Evolutionary conservation across 305 asterid species (phyloP).

Genomic region (Fraxinus baroniana): DNA sequence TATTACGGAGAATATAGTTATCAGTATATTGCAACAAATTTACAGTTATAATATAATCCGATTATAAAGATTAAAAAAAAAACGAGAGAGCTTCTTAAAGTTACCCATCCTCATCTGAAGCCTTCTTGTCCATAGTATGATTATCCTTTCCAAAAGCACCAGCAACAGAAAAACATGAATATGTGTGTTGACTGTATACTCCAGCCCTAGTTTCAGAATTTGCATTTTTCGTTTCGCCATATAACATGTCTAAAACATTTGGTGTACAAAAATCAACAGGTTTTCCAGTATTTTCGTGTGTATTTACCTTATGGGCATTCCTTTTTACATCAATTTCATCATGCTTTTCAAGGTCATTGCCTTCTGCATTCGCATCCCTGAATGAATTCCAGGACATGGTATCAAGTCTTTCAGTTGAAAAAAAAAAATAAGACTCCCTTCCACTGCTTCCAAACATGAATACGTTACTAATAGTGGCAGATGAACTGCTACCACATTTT

Average conservation of each 20-base stretch:
- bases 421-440: constrained; percentile 23
- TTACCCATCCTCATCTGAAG: constrained; percentile 26
- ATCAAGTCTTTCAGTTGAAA: constrained; percentile 24
- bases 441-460: constrained; percentile 45
- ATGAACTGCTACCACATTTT: constrained; percentile 13
- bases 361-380: constrained; percentile 20
- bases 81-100: too few relatives aligned
- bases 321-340: constrained; percentile 10
- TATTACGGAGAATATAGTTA: too few relatives aligned
- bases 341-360: constrained; percentile 18
- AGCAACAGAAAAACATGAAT: constrained; percentile 24
- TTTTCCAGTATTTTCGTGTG: constrained; percentile 13
- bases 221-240: constrained; percentile 10
- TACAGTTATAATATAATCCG: too few relatives aligned
- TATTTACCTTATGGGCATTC: constrained; percentile 3
- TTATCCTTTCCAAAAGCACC: constrained; percentile 33
- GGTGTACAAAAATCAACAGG: constrained; percentile 13
- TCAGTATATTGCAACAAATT: too few relatives aligned
- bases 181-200: constrained; percentile 13
- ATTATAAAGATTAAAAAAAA: too few relatives aligned
- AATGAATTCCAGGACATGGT: constrained; percentile 4
- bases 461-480: constrained; percentile 9
- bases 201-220: constrained; percentile 7
- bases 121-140: constrained; percentile 34
- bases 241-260: constrained; percentile 6